Evolutionary conservation across 805 yeast species (phyloP), one percentile per base, ranked within the genome.

Genomic region (Schizosaccharomyces cryophilus): DNA sequence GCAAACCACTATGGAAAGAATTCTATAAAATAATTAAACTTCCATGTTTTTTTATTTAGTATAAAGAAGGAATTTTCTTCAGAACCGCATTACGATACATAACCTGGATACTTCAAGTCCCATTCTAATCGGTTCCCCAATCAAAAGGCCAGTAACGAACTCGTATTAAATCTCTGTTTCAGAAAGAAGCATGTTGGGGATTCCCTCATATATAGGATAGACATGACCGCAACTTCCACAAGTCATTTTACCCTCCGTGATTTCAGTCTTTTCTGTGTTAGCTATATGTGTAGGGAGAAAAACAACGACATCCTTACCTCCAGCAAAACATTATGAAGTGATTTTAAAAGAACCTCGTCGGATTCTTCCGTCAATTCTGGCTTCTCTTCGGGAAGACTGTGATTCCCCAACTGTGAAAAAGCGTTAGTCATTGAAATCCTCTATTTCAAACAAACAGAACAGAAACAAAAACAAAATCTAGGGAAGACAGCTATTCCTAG

Each of bases 171-270:
- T 30, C 26, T 59, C 61, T 69, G 93, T 97, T 5, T 97, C 97
- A 40, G 98, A 97, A 42, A 93, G 77, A 61, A 93, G 73, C 72
- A 93, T 84, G 75, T 90, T 90, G 42, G 99, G 96, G 66, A 93
- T 88, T 60, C 93, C 81, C 75, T 87, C 89, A 72, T 89, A 90
- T 73, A 93, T 85, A 73, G 84, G 80, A 72, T 89, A 93, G 6
- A 85, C 75, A 71, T 90, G 96, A 0, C 80, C 82, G 70, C 99
- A 93, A 72, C 83, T 83, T 26, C 78, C 75, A 70, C 99, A 93
- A 13, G 75, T 75, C 97, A 93, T 87, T 67, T 82, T 81, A 2
- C 98, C 99, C 66, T 89, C 90, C 9, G 77, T 69, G 61, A 93
- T 86, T 64, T 83, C 87, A 0, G 96, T 90, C 38, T 35, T 35